A percentile compares a stretch with the other conserved stretches of the same genome.
phyloP scores from a whole-genome alignment of 495 filamentous ascomycete genomes.

The Talaromyces borbonicus region DNA sequence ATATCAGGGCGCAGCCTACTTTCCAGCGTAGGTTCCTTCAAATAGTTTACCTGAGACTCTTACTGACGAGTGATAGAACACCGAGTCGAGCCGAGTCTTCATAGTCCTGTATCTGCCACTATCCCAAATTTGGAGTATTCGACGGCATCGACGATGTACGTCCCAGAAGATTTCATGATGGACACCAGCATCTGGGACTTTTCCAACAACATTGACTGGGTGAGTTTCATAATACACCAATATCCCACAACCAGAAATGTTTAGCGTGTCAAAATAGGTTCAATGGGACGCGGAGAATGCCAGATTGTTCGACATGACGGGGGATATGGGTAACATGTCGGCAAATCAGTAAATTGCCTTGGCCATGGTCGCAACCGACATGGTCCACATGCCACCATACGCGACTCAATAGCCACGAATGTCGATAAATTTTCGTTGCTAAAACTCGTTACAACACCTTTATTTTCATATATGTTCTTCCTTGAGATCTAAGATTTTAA shows the following conservation, averaged over 20 bases:
- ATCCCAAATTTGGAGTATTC: background rate
- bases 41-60: background rate
- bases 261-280: background rate
- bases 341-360: background rate
- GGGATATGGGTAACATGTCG: background rate
- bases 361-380: background rate
- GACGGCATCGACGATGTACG: background rate
- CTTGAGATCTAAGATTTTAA: background rate
- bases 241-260: background rate
- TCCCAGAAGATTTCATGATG: background rate
- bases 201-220: slow-evolving; percentile 1
- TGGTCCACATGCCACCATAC: background rate
- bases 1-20: background rate
- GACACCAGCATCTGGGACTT: background rate
- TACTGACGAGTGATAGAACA: background rate
- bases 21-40: background rate
- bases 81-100: background rate
- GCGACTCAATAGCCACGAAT: background rate
- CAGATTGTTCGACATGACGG: background rate
- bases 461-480: background rate
- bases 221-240: background rate
- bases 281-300: background rate
- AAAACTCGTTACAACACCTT: background rate
- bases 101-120: background rate
- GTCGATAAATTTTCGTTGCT: background rate